Percentiles rank a stretch among this genome's conserved stretches.
phyloP scores from a whole-genome alignment of 2,329 filamentous ascomycete species.

The Anisogramma anomala region DNA sequence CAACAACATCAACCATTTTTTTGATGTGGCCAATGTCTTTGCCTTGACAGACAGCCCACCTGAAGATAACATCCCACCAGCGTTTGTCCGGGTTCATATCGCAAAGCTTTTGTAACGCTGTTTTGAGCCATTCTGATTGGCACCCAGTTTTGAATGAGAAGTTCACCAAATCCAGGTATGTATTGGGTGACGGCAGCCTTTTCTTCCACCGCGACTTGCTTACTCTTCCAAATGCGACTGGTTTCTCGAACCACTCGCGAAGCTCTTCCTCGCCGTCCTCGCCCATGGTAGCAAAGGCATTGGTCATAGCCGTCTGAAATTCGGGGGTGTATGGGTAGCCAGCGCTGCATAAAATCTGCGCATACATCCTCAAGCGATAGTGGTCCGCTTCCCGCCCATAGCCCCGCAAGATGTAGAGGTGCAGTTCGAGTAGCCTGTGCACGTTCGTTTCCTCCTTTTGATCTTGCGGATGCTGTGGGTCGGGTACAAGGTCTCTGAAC shows the following conservation, averaged over 20 bases:
- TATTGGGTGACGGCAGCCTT: conserved; percentile 29
- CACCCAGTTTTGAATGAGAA: conserved; percentile 46
- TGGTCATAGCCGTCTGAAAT: conserved; percentile 44
- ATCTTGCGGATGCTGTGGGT: not conserved
- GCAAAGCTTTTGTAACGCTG: conserved; percentile 43
- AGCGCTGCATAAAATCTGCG: conserved; percentile 38
- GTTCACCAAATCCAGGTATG: conserved; percentile 44
- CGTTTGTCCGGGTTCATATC: conserved; percentile 37
- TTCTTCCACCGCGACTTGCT: not conserved
- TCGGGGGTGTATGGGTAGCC: conserved; percentile 32
- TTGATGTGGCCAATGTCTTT: conserved; percentile 61
- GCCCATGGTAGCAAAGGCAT: conserved; percentile 49
- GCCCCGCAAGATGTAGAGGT: conserved; percentile 47
- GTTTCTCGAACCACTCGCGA: conserved; percentile 48
- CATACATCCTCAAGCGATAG: conserved; percentile 42
- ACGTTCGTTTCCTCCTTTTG: not conserved
- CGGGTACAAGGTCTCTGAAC: not conserved
- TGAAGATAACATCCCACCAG: conserved; percentile 61
- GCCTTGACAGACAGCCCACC: conserved; percentile 61
- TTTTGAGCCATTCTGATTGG: conserved; percentile 49
- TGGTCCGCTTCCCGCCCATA: conserved; percentile 41
- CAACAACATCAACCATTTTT: conserved; percentile 60
- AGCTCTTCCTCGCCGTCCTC: conserved; percentile 49
- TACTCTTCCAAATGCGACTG: conserved; percentile 28
- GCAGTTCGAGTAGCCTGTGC: conserved; percentile 25